Evolutionary conservation across 495 filamentous ascomycete genomes (phyloP).

Genomic region (Choiromyces venosus): DNA sequence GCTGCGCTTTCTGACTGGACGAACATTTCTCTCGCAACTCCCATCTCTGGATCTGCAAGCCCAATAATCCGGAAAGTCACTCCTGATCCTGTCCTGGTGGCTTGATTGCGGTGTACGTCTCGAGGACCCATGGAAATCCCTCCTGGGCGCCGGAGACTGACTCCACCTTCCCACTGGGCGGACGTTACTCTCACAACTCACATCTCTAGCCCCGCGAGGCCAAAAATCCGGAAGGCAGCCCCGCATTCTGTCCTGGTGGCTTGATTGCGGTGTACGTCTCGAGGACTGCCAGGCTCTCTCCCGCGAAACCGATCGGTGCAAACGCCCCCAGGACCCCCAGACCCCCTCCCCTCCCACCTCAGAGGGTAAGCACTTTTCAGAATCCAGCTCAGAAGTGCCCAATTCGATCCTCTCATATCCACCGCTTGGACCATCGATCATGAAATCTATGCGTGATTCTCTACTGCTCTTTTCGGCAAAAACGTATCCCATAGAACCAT

Average conservation of each 20-base stretch:
- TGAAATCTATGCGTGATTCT: not conserved
- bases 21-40: too few relatives aligned
- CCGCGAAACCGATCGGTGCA: too few relatives aligned
- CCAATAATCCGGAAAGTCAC: too few relatives aligned
- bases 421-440: not conserved
- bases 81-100: not conserved
- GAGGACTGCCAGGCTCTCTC: not conserved
- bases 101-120: too few relatives aligned
- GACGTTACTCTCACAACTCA: not conserved
- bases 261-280: not conserved
- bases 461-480: not conserved
- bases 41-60: too few relatives aligned
- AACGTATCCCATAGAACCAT: not conserved
- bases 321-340: too few relatives aligned
- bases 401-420: not conserved
- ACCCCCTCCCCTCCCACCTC: not conserved
- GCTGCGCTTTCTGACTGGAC: too few relatives aligned
- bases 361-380: not conserved
- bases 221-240: not conserved
- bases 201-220: not conserved
- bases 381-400: not conserved
- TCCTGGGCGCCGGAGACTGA: not conserved
- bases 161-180: not conserved
- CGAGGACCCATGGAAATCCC: not conserved
- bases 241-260: not conserved